These are phyloP conservation scores for Colletotrichum echinochloae DNA, from an alignment of 2,329 filamentous ascomycete species.

Conservation along the genomic window DNA sequence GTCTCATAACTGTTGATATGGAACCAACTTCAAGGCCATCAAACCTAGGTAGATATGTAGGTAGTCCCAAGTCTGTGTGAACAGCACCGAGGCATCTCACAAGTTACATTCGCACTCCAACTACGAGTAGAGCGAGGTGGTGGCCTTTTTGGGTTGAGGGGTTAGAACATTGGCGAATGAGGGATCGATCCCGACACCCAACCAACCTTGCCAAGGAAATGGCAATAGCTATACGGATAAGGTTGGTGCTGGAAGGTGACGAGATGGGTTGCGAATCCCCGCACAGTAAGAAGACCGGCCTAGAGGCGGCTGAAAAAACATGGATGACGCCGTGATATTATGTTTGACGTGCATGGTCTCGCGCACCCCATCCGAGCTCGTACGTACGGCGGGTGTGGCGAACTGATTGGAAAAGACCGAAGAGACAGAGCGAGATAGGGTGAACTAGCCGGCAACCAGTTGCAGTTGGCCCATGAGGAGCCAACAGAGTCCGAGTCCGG, in stretches of 20 bases:
- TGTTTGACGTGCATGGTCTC: constrained; percentile 15
- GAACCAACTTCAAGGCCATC: background rate
- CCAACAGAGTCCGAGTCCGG: background rate
- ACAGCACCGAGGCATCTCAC: background rate
- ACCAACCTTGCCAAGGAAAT: background rate
- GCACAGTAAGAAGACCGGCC: background rate
- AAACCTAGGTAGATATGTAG: no score
- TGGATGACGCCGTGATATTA: constrained; percentile 33
- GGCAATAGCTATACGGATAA: background rate
- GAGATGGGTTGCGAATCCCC: background rate
- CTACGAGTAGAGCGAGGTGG: constrained; percentile 21
- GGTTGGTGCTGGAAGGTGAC: background rate
- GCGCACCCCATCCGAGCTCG: background rate
- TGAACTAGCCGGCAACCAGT: background rate
- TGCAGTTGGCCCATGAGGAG: no score
- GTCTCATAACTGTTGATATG: background rate
- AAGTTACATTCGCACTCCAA: background rate
- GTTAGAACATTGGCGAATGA: background rate
- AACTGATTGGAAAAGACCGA: background rate
- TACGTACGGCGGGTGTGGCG: no score
- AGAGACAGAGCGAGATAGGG: background rate
- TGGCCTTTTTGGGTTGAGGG: constrained; percentile 30
- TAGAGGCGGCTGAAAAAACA: constrained; percentile 3
- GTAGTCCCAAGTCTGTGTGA: background rate
- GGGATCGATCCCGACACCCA: background rate